Evolutionary conservation across 2,329 filamentous ascomycete species (phyloP), one percentile per base, ranked within the genome.

Genomic region (Aphanoascus verrucosus): DNA sequence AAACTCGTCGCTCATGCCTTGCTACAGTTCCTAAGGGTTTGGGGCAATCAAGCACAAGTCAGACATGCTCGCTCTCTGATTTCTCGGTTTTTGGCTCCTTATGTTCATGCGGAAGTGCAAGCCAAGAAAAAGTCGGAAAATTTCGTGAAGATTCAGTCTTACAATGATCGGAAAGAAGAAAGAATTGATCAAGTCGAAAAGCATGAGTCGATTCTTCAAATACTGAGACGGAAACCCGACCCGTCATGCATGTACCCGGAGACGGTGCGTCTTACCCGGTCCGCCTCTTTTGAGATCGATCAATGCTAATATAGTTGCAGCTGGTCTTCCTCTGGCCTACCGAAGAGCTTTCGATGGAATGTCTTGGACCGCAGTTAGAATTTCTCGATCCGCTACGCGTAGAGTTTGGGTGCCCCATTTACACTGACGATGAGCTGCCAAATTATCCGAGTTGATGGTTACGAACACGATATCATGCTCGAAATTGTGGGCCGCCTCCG

Each of bases 291-390:
- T 50, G 6, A 41, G 15, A 17, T 31, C 49, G 57, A 40, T 20
- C 19, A 52, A 53, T 20, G 43, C 47, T 59, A 35, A 46, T 43
- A 28, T 34, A 35, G n/a, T 28, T 20, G 15, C 55, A 68, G 62
- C 63, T 73, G 12, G 59, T 67, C 1, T 75, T 76, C 49, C 59
- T 71, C 17, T 77, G 74, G 75, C 74, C 74, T 2, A 56, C 60
- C 0, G 63, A 70, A 32, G 72, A 75, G 5, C 68, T 70, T 35
- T 62, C 67, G 0, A 60, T 73, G 2, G 61, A 67, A 11, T 65
- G 68, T 9, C 63, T 77, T 11, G 74, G 74, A 1, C 52, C 57
- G 8, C 66, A 68, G 35, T 64, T 70, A 7, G 72, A 77, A 58
- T 65, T 64, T 4, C 64, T 78, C 3, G 75, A 78, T 57, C 57